Percentiles rank a stretch among this genome's conserved stretches.
phyloP scores from a whole-genome alignment of 2,329 filamentous ascomycete species.

The Phaeosphaeriaceae sp. region DNA sequence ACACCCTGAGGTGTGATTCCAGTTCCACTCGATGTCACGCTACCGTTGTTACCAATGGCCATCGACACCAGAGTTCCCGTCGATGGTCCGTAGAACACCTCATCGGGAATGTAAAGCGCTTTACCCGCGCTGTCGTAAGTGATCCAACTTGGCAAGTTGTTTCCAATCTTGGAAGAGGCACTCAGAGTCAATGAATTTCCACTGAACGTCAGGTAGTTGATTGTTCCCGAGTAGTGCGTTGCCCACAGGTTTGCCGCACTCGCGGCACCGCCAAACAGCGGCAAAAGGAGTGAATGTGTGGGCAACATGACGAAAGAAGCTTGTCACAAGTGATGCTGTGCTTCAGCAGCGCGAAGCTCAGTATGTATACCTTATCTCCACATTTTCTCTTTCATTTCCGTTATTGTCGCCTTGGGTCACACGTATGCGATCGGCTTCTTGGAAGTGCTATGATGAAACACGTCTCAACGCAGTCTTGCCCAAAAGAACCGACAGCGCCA shows the following conservation, averaged over 20 bases:
- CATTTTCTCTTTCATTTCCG: conserved; percentile 9
- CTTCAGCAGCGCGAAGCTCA: conserved; percentile 1
- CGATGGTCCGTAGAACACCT: conserved; percentile 25
- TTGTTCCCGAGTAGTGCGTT: conserved; percentile 40
- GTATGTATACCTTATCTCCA: conserved; percentile 18
- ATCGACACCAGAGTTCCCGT: conserved; percentile 35
- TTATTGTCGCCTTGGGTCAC: conserved; percentile 15
- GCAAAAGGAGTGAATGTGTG: conserved; percentile 27
- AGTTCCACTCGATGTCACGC: conserved; percentile 29
- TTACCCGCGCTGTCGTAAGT: conserved; percentile 38
- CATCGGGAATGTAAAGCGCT: conserved; percentile 37
- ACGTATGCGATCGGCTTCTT: conserved; percentile 15
- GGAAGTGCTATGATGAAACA: conserved; percentile 23
- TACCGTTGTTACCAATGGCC: conserved; percentile 34
- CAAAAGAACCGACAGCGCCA: conserved; percentile 11
- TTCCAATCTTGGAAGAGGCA: conserved; percentile 27
- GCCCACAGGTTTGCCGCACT: conserved; percentile 38
- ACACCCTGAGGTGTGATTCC: conserved; percentile 31
- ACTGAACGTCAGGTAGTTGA: conserved; percentile 37
- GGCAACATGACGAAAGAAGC: conserved; percentile 29
- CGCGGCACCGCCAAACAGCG: conserved; percentile 34
- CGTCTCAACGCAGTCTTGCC: conserved; percentile 9
- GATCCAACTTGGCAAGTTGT: conserved; percentile 39
- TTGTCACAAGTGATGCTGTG: background rate
- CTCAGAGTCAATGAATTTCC: conserved; percentile 31